phyloP scores from a whole-genome alignment of 2,329 filamentous ascomycete species.

The Talaromyces sp. region DNA sequence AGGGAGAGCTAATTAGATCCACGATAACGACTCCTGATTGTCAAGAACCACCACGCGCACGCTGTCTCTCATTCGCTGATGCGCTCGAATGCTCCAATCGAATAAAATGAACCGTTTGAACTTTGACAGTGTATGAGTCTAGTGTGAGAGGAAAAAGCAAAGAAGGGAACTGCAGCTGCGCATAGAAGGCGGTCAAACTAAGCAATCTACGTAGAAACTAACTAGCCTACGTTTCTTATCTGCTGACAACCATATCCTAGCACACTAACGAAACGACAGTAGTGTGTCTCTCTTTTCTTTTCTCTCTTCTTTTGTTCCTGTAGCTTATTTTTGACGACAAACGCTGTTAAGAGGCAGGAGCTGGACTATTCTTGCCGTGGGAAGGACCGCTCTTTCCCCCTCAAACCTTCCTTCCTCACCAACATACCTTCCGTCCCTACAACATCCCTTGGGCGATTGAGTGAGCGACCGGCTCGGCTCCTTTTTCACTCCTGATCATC shows the following conservation, averaged over 20 bases:
- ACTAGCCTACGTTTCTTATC: conserved; percentile 8
- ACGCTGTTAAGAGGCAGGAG: neutral
- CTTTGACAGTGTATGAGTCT: neutral
- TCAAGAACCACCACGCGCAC: conserved; percentile 1
- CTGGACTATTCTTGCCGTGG: neutral
- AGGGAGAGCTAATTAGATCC: conserved; percentile 7
- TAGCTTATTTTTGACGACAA: no score
- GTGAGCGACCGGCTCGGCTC: conserved; percentile 3
- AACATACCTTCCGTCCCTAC: neutral
- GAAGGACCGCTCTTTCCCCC: neutral
- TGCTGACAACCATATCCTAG: conserved; percentile 9
- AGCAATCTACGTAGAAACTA: neutral
- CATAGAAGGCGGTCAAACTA: conserved; percentile 17
- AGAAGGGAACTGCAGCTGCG: conserved; percentile 13
- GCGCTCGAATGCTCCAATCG: neutral
- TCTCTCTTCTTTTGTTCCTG: neutral
- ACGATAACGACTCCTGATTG: conserved; percentile 5
- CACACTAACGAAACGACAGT: neutral
- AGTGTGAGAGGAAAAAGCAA: neutral
- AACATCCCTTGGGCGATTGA: conserved; percentile 10
- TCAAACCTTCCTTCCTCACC: conserved; percentile 1
- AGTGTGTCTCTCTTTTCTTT: conserved; percentile 5
- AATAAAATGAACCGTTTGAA: neutral
- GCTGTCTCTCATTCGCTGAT: neutral
- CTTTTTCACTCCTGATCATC: neutral